Base-by-base conservation (phyloP, 306 rosid species). In the Vigna mungo region DNA sequence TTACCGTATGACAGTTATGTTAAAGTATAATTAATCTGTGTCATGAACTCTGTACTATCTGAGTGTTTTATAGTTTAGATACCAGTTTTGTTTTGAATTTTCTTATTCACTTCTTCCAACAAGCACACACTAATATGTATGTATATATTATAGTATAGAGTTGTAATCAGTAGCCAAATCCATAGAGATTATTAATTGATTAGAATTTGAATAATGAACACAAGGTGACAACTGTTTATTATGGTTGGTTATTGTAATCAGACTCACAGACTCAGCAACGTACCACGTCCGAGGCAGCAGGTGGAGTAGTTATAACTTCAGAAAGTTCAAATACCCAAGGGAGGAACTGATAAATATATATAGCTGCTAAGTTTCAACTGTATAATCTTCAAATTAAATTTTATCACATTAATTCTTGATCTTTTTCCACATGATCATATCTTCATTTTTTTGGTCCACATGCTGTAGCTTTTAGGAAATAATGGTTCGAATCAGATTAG, bases 261-360 rank as follows among this genome's bases (percentile, higher is more conserved):
- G 97, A 90, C 85, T 77, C 88, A 65, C 89, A 88, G 83, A 80
- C 63, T 76, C 86, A 73, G 83, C 97, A 86, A 51, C 87, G 77
- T 39, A 83, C 78, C 66, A 75, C 96, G 13, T 81, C 92, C 16
- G 91, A 91, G 72, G 82, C 86, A 76, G 88, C 86, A 83, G 82
- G 82, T 44, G 96, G 92, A 88, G 92, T 79, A 75, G 86, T 76
- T 83, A 62, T 80, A 72, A 69, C 89, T 81, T 86, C 98, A 34
- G 96, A 90, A 81, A 86, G 86, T 85, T 87, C 96, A 41, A 88
- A 86, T 70, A 80, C 76, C 68, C 90, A 83, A 81, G 82, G 85
- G 85, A 78, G 68, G 83, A 81, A 74, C 74, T 80, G 63, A 66
- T 76, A 85, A 83, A 85, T 74, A 82, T 44, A 81, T 54, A 82